Base-by-base conservation (phyloP, 805 yeast species). In the Candida mattraensis region DNA sequence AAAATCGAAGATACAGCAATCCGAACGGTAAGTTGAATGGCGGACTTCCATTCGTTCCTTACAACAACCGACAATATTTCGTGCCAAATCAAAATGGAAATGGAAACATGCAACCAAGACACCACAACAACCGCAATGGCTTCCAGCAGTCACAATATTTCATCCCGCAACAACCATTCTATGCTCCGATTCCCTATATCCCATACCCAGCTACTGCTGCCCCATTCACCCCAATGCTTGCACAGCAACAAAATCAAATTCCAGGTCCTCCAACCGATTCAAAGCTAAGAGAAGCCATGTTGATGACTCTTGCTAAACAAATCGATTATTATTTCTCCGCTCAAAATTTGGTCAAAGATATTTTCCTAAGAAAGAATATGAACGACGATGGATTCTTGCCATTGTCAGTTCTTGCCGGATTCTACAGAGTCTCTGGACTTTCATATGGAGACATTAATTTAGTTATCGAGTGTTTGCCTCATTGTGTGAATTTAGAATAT, bases 271-370 rank as follows among this genome's bases (percentile, higher is more conserved):
- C 50, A 3, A 55, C 46, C 35, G 49, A 47, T 32, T 27, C 40
- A 17, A 39, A 37, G 28, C 45, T 51, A 18, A 37, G 44, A 34
- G 56, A 51, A 5, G 35, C 35, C 5, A 51, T 54, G 40, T 37
- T 45, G 5, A 37, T 40, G 11, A 47, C 51, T 14, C 44, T 58
- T 24, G 53, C 74, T 6, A 60, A 58, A 60, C 98, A 89, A 69
- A 68, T 91, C 34, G 93, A 87, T 57, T 93, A 93, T 69, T 93
- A 93, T 63, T 85, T 93, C 66, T 82, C 94, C 19, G 70, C 80
- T 33, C 95, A 87, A 51, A 93, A 93, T 63, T 71, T 93, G 63
- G 69, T 83, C 50, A 85, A 87, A 64, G 99, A 93, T 64, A 67
- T 81, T 33, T 91, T 66, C 58, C 70, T 93, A 63, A 78, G 96